Evolutionary conservation across 2,329 filamentous ascomycete species (phyloP), one percentile per base, ranked within the genome.

Genomic region (Diaporthe ilicicola): DNA sequence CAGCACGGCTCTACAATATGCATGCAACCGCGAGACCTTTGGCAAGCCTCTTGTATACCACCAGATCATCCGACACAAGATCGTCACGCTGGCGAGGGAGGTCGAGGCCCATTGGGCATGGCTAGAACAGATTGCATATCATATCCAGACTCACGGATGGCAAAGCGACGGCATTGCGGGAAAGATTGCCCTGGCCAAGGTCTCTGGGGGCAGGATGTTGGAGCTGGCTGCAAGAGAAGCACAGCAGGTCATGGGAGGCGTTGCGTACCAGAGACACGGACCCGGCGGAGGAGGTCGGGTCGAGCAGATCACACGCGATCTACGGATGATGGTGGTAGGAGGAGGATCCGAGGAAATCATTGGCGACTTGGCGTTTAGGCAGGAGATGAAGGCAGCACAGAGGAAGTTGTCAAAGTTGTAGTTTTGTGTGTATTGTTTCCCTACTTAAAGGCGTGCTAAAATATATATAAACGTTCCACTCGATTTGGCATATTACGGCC

Each of bases 51-150:
- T 90, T 9, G 85, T 89, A 55, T 76, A 83, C 32, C 88, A 86
- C 74, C 86, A 89, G 66, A 84, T 87, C 54, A 90, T 90, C 56
- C 83, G 85, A 29, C 81, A 85, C 48, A 90, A 90, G 76, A 82
- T 90, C 53, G 82, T 86, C 50, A 86, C 85, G 37, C 84, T 90
- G 65, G 88, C 86, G 0, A 81, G 86, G 15, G 84, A 88, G 74
- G 86, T 90, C 46, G 88, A 90, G 74, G 84, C 86, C 0, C 86
- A 87, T 48, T 88, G 87, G 77, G 86, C 87, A 1, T 89, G 88
- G 78, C 78, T 90, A 56, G 88, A 90, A 74, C 87, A 90, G 75
- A 80, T 90, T 8, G 87, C 86, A 4, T 87, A 86, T 75, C 85
- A 87, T 62, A 80, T 88, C 74, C 82, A 62, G 37, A 19, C 32